Percentiles rank a stretch among this genome's conserved stretches.
These are phyloP conservation scores for Plasmodium vinckei DNA, from an alignment of 169 alveolate species.

Conservation along the genomic window DNA sequence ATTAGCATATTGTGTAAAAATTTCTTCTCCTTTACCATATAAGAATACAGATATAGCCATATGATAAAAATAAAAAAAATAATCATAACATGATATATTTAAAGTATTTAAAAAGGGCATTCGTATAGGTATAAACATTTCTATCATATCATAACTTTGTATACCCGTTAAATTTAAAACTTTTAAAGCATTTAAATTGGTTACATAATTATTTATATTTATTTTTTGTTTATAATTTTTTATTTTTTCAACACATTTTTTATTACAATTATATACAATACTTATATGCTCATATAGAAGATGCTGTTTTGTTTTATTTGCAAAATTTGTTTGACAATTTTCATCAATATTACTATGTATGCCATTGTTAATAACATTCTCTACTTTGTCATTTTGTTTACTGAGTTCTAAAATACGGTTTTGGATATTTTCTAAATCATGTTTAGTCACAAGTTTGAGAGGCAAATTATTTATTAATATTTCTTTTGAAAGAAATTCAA, in stretches of 20 bases:
- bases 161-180: slow-evolving; percentile 45
- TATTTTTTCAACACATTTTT: slow-evolving; percentile 43
- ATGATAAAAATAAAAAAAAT: slow-evolving; percentile 57
- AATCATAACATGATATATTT: slow-evolving; percentile 59
- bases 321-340: not conserved
- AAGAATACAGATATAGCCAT: slow-evolving; percentile 38
- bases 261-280: slow-evolving; percentile 36
- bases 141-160: slow-evolving; percentile 52
- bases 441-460: slow-evolving; percentile 4
- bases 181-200: slow-evolving; percentile 3
- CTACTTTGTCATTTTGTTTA: not conserved
- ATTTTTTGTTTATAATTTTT: slow-evolving; percentile 49
- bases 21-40: slow-evolving; percentile 52
- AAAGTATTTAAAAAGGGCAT: slow-evolving; percentile 18
- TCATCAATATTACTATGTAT: too few species aligned
- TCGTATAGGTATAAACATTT: slow-evolving; percentile 42
- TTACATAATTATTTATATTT: slow-evolving; percentile 30
- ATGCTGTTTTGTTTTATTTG: slow-evolving; percentile 2
- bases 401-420: not conserved
- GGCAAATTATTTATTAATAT: slow-evolving; percentile 34
- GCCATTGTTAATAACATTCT: too few species aligned
- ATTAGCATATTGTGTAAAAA: slow-evolving; percentile 21
- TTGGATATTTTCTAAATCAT: slow-evolving; percentile 20
- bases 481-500: slow-evolving; percentile 56
- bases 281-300: slow-evolving; percentile 42